Evolutionary conservation across 2,329 filamentous ascomycete genomes (phyloP), one percentile per base, ranked within the genome.

Genomic region (Apiospora hydei): DNA sequence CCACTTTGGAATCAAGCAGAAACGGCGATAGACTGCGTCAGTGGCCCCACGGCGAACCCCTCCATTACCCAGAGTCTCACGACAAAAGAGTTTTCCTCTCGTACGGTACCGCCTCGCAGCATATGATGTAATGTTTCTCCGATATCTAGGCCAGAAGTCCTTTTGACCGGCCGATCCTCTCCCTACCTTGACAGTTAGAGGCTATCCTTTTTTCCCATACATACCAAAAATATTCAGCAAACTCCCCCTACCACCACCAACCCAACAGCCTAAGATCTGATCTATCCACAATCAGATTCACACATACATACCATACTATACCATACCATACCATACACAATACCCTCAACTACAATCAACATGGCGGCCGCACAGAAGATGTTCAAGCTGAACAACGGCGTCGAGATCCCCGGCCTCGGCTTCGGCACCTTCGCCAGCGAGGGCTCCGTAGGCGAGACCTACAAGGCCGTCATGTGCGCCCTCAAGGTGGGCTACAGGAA

Each of bases 401-500:
- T 91, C 72, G 85, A 85, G 79, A 89, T 92, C 75, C 90, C 90
- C 73, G 89, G 85, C 67, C 82, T 92, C 44, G 90, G 90, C 38
- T 92, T 92, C 77, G 90, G 90, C 76, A 92, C 90, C 76, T 92
- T 91, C 78, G 88, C 89, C 80, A 92, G 88, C 80, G 91, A 93
- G 82, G 91, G 90, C 71, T 79, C 84, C 74, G 84, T 85, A 75
- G 88, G 88, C 51, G 88, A 90, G 83, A 87, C 87, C 64, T 90
- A 90, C 83, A 85, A 83, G 71, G 92, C 92, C 24, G 92, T 94
- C 74, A 88, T 90, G 77, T 84, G 83, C 74, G 91, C 91, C 21
- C 85, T 93, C 18, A 85, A 87, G 76, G 83, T 84, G 71, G 91
- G 91, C 64, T 93, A 93, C 83, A 85, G 90, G 66, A 90, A 92